These are phyloP conservation scores for Aspergillus awamori DNA, from an alignment of 2,329 filamentous ascomycete genomes.

Conservation along the genomic window DNA sequence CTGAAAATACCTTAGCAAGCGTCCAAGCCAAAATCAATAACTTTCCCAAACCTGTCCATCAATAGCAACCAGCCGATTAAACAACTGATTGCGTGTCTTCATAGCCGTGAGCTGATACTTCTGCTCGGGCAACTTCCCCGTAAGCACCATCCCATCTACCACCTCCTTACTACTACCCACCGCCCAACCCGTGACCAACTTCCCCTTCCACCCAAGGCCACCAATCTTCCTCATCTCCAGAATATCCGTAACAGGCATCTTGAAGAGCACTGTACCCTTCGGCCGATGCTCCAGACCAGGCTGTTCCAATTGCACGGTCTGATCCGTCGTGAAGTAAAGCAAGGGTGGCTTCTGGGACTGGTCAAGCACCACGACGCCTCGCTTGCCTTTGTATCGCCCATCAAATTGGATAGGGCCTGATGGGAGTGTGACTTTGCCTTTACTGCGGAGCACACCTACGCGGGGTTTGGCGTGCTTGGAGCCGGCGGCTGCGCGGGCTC, in stretches of 20 bases:
- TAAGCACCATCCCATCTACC: conserved; percentile 72
- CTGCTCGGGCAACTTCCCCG: conserved; percentile 56
- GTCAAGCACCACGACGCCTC: conserved; percentile 70
- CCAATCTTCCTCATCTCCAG: conserved; percentile 76
- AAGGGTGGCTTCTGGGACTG: conserved; percentile 39
- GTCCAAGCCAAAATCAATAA: conserved; percentile 55
- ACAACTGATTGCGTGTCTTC: conserved; percentile 72
- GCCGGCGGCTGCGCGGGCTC: conserved; percentile 65
- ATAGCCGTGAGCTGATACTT: conserved; percentile 70
- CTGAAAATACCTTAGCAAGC: conserved; percentile 22
- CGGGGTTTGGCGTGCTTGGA: conserved; percentile 64
- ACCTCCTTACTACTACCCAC: conserved; percentile 68
- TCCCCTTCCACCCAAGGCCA: conserved; percentile 82
- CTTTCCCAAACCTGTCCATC: conserved; percentile 82
- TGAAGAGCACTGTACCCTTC: conserved; percentile 65
- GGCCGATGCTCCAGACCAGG: conserved; percentile 55
- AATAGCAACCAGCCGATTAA: conserved; percentile 68
- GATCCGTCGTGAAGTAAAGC: conserved; percentile 63
- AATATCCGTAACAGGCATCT: conserved; percentile 70
- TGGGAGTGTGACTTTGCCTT: conserved; percentile 42
- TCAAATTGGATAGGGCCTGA: conserved; percentile 78
- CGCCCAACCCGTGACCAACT: conserved; percentile 79
- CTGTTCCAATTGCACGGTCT: conserved; percentile 37
- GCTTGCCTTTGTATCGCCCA: conserved; percentile 69
- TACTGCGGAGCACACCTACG: conserved; percentile 68